Conservation (phyloP, 1,139 yeast species). For the Suhomyces choctaworum region DNA sequence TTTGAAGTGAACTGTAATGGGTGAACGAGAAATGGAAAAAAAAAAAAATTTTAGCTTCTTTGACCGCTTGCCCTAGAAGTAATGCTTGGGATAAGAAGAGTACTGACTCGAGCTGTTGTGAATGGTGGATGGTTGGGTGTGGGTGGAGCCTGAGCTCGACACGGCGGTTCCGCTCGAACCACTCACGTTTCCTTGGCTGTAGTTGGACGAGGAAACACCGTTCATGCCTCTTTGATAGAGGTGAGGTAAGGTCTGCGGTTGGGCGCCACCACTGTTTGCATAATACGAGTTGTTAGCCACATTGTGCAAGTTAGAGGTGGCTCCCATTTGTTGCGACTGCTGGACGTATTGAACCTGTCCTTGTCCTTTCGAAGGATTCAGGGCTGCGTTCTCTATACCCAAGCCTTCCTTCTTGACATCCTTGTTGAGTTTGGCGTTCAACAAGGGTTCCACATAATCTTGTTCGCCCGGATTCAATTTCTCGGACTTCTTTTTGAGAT, state of each 20-base stretch:
- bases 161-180: constrained; percentile 6
- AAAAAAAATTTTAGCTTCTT: too few species aligned
- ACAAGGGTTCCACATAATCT: constrained; percentile 16
- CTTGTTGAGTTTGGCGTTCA: constrained; percentile 11
- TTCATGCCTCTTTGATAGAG: constrained; percentile 15
- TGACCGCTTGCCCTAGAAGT: constrained; percentile 12
- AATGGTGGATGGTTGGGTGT: constrained; percentile 6
- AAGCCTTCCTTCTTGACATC: constrained; percentile 9
- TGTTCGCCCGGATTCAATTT: constrained; percentile 14
- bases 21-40: too few species aligned
- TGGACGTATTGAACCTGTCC: background rate
- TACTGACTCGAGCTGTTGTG: constrained; percentile 12
- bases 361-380: constrained; percentile 1
- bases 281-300: constrained; percentile 9
- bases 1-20: too few species aligned
- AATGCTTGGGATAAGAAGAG: constrained; percentile 17
- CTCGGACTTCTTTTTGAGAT: constrained; percentile 13
- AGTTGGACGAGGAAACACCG: constrained; percentile 5
- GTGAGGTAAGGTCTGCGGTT: constrained; percentile 16
- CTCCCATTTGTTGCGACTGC: background rate
- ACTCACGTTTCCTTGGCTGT: constrained; percentile 4
- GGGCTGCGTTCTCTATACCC: background rate
- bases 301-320: constrained; percentile 3
- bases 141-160: constrained; percentile 4
- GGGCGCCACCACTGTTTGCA: constrained; percentile 13